phyloP scores from a whole-genome alignment of 2,329 filamentous ascomycete genomes.

The Exophiala xenobiotica region DNA sequence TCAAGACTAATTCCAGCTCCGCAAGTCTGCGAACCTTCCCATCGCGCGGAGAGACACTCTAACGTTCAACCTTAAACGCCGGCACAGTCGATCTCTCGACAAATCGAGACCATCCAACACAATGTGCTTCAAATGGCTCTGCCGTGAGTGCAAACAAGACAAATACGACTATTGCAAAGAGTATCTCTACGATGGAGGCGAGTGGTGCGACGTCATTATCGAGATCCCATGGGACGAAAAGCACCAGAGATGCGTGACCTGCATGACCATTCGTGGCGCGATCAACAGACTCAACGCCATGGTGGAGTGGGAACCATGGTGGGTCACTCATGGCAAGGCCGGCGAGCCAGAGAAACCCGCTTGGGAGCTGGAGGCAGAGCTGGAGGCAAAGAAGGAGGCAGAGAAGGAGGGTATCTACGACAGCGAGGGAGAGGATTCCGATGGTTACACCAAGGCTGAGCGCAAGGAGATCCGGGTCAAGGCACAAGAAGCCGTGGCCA shows the following conservation, averaged over 20 bases:
- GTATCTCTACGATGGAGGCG: constrained; percentile 2
- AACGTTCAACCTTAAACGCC: too few relatives aligned
- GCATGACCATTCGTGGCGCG: constrained; percentile 17
- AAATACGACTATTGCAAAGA: constrained; percentile 13
- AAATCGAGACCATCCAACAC: background rate
- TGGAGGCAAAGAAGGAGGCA: constrained; percentile 6
- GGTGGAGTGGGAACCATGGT: constrained; percentile 23
- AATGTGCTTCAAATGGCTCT: constrained; percentile 22
- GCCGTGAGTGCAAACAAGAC: constrained; percentile 10
- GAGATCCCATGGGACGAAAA: constrained; percentile 13
- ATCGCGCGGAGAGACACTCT: too few relatives aligned
- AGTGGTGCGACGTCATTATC: constrained; percentile 8
- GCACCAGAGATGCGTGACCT: constrained; percentile 14
- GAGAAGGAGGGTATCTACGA: constrained; percentile 3
- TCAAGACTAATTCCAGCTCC: too few relatives aligned
- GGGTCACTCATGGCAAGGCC: constrained; percentile 20
- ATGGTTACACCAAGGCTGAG: constrained; percentile 17
- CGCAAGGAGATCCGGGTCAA: constrained; percentile 9
- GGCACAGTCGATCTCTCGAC: too few relatives aligned
- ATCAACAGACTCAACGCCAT: constrained; percentile 15
- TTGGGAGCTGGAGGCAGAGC: constrained; percentile 20
- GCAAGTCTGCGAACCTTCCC: too few relatives aligned
- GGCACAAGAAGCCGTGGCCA: constrained; percentile 13
- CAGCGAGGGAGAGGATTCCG: constrained; percentile 11
- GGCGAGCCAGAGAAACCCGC: constrained; percentile 21